Conservation (phyloP, 192 early-diverging fungal species). For the Coemansia sp. region DNA sequence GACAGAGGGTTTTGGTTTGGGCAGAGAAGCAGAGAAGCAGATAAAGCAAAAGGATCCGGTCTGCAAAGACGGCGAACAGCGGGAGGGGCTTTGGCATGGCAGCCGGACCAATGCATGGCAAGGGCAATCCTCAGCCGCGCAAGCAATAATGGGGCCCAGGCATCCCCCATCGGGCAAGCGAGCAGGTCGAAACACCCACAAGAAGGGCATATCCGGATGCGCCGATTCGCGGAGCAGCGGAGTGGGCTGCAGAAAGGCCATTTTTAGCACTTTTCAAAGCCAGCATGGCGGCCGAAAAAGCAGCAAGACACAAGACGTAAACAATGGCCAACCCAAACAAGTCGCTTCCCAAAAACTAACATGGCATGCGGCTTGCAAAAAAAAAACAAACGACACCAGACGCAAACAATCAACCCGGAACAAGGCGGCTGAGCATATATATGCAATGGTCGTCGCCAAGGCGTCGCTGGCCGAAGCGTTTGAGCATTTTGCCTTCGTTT, state of each 20-base stretch:
- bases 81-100: not conserved
- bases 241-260: not conserved
- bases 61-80: conserved; percentile 3
- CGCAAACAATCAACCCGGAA: not conserved
- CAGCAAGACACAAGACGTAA: not conserved
- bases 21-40: conserved; percentile 3
- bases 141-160: conserved; percentile 13
- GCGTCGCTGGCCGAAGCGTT: conserved; percentile 4
- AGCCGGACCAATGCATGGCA: not conserved
- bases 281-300: not conserved
- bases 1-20: not conserved
- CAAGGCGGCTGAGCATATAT: conserved; percentile 4
- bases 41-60: not conserved
- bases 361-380: not conserved
- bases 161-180: not conserved
- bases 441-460: conserved; percentile 1
- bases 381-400: not conserved
- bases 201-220: not conserved
- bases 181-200: not conserved
- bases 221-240: conserved; percentile 4
- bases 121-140: not conserved
- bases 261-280: conserved; percentile 11
- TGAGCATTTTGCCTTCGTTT: conserved; percentile 9
- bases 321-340: not conserved
- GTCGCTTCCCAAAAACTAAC: not conserved